Evolutionary conservation across 2,329 filamentous ascomycete species (phyloP), one percentile per base, ranked within the genome.

Genomic region (Dichotomopilus funicola): DNA sequence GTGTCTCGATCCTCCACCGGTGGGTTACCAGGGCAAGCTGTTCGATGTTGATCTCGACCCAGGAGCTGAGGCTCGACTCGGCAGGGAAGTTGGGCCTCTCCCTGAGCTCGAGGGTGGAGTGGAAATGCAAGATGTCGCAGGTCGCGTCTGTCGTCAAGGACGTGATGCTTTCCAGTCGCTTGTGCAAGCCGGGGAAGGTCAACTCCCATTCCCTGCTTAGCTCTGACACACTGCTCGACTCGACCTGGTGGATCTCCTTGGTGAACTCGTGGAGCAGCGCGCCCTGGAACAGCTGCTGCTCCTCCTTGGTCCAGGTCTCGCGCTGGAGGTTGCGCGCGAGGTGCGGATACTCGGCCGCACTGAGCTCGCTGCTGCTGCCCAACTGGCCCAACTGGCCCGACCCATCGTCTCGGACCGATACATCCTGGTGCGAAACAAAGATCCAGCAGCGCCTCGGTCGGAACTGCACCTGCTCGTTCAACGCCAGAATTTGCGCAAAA

Each of bases 81-180:
- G 74, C 70, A 4, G 81, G 81, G 62, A 84, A 82, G 55, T 77
- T 76, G 61, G 75, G 76, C 46, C 77, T 77, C 59, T 81, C 75
- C 64, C 82, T 79, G 2, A 85, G 68, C 59, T 83, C 78, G 6
- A 86, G 73, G 0, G 80, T 80, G 4, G 80, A 75, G 58, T 83
- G 81, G 72, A 85, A 81, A 69, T 86, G 81, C 59, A 86, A 71
- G 38, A 85, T 77, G 59, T 80, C 77, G 57, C 81, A 80, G 40
- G 77, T 77, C 27, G 76, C 72, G 60, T 58, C 58, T 2, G 56
- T 55, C 8, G 59, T 57, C 5, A 52, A 48, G 6, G 56, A 56
- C 9, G 59, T 57, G 8, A 75, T 71, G 2, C 74, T 68, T 52
- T 79, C 72, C 4, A 85, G 74, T 38, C 76, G 73, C 49, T 78